These are phyloP conservation scores for Aureoboletus auriporus DNA, from an alignment of 768 basidiomycete genomes.

Conservation along the genomic window DNA sequence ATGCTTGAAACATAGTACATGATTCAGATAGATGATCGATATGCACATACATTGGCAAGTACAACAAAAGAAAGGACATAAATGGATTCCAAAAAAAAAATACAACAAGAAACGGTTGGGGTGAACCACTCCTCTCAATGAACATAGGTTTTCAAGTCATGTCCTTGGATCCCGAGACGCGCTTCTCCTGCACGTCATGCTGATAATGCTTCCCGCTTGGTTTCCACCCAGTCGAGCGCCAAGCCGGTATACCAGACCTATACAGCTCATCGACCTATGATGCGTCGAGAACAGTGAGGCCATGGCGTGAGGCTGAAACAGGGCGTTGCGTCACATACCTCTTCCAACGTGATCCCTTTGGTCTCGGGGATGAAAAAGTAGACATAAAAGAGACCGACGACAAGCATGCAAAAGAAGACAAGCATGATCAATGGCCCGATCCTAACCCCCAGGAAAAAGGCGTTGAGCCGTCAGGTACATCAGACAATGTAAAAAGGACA, in stretches of 20 bases:
- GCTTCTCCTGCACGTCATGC: conserved; percentile 19
- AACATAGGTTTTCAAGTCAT: not conserved
- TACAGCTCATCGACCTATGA: conserved; percentile 70
- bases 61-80: too few relatives aligned
- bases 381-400: conserved; percentile 68
- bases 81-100: too few relatives aligned
- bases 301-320: not conserved
- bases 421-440: conserved; percentile 74
- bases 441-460: conserved; percentile 21
- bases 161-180: conserved; percentile 20
- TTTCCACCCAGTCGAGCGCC: conserved; percentile 59
- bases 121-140: not conserved
- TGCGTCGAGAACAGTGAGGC: not conserved
- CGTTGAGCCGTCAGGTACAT: not conserved
- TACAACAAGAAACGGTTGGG: too few relatives aligned
- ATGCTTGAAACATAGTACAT: too few relatives aligned
- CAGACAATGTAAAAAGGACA: conserved; percentile 5
- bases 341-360: conserved; percentile 67
- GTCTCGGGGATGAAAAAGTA: conserved; percentile 80
- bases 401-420: conserved; percentile 72
- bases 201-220: conserved; percentile 42
- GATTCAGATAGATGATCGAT: too few relatives aligned
- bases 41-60: too few relatives aligned
- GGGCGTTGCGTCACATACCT: not conserved
- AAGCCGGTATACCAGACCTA: conserved; percentile 60